Evolutionary conservation across 2,329 filamentous ascomycete genomes (phyloP), one percentile per base, ranked within the genome.

Genomic region (Aspergillus sp.): DNA sequence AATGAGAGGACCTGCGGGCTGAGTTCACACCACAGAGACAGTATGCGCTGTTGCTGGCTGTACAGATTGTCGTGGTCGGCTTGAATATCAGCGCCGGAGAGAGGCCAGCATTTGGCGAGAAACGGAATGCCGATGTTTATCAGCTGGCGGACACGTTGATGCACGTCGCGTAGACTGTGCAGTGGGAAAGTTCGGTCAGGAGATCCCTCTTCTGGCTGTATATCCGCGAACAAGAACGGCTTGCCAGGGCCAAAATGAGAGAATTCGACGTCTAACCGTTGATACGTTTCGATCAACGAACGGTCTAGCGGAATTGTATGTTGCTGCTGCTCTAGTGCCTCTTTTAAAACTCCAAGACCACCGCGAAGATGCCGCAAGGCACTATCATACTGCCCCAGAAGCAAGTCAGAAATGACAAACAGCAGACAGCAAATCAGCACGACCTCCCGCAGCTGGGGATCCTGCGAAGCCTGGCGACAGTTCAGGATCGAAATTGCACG

Each of bases 41-140:
- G 9, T 7, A 60, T 17, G 5, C 13, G 39, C 13, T 50, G 52
- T 34, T 52, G 52, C 7, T 45, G 48, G n/a, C 20, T 11, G 24
- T 39, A 58, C 1, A 65, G 53, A 2, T 58, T 24, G 4, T 44
- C 39, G 15, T 59, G 61, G 2, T 58, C 32, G 6, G 55, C 48
- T 47, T 32, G 18, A 12, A 58, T 51, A 41, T 63, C 55, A 30
- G 34, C 15, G 3, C 36, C 42, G 20, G 63, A 52, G 1, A 53
- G 43, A 11, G 56, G 48, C 61, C 26, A 30, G 9, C 26, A 30
- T 4, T 30, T 30, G 9, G 26, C 61, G 12, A 64, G 55, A 38
- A 63, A 60, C 8, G 56, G 55, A 15, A 62, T 53, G 15, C 47
- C 55, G 3, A 51, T 45, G 41, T 55, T 47, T 4, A 63, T 9